Evolutionary conservation across 164 flowering plant genomes (phyloP).

Genomic region (Protea cynaroides): DNA sequence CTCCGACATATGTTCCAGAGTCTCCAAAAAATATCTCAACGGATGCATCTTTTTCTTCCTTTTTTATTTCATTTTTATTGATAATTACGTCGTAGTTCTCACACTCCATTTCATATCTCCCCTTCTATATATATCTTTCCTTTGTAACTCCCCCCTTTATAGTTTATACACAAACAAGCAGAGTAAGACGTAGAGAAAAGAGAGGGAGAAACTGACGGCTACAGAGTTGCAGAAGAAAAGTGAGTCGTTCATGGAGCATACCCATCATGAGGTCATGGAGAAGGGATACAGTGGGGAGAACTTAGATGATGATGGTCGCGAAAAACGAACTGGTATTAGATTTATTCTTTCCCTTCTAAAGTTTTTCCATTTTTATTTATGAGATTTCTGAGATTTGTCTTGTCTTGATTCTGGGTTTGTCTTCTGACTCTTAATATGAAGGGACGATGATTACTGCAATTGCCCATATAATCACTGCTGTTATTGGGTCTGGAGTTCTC

Average conservation of each 20-base stretch:
- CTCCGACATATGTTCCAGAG: too few relatives aligned
- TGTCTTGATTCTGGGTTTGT: too few relatives aligned
- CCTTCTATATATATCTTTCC: too few relatives aligned
- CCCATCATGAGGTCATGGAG: conserved; percentile 20
- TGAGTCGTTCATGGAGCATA: conserved; percentile 32
- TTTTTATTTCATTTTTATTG: too few relatives aligned
- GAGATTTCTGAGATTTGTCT: not conserved
- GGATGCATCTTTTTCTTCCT: too few relatives aligned
- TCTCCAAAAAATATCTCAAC: too few relatives aligned
- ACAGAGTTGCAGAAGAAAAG: conserved; percentile 21
- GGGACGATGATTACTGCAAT: conserved; percentile 89
- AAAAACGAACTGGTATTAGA: conserved; percentile 26
- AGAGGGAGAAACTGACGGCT: conserved; percentile 3
- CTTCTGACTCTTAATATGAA: conserved; percentile 13
- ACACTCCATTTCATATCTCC: too few relatives aligned
- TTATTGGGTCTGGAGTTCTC: conserved; percentile 93
- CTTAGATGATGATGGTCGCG: conserved; percentile 27
- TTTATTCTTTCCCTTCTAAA: too few relatives aligned
- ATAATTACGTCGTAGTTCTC: too few relatives aligned
- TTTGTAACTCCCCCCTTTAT: too few relatives aligned
- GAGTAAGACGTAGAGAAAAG: too few relatives aligned
- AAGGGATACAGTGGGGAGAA: not conserved
- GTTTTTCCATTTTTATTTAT: not conserved
- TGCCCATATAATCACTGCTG: conserved; percentile 94
- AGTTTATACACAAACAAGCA: too few relatives aligned